phyloP scores from a whole-genome alignment of 1,284 basidiomycete species.

The Rhodotorula mucilaginosa region DNA sequence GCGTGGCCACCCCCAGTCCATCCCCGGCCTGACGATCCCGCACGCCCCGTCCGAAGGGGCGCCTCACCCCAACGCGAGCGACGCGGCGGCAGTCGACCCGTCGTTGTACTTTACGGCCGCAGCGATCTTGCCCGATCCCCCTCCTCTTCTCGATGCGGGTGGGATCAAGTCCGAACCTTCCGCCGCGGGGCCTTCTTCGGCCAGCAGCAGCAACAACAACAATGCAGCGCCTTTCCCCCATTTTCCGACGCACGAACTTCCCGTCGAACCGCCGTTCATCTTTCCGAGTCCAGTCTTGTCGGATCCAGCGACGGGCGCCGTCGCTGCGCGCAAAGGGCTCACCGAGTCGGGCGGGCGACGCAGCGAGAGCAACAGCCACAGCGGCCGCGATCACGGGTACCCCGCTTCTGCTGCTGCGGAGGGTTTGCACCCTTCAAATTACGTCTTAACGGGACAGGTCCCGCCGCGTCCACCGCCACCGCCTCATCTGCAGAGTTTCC shows the following conservation, averaged over 20 bases:
- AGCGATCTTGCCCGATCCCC: neutral
- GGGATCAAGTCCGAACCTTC: neutral
- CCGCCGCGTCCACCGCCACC: neutral
- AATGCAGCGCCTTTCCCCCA: neutral
- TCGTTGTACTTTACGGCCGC: too few relatives aligned
- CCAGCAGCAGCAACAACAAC: neutral
- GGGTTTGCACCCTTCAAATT: neutral
- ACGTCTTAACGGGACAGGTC: neutral
- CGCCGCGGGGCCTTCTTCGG: neutral
- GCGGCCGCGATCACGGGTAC: too few relatives aligned
- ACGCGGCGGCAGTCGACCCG: too few relatives aligned
- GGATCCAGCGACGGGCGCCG: neutral
- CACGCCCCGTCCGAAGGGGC: too few relatives aligned
- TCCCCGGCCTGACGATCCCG: too few relatives aligned
- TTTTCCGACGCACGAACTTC: slow-evolving; percentile 1
- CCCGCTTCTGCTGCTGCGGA: too few relatives aligned
- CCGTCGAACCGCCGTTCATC: slow-evolving; percentile 17
- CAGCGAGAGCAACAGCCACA: too few relatives aligned
- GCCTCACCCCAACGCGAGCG: too few relatives aligned
- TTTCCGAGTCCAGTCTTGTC: neutral
- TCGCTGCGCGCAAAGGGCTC: neutral
- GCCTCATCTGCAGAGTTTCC: slow-evolving; percentile 25
- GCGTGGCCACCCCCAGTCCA: neutral
- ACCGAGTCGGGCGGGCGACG: neutral
- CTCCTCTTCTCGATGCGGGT: neutral